Conservation (phyloP, 257 asterid genomes). For the Nicotiana sylvestris region DNA sequence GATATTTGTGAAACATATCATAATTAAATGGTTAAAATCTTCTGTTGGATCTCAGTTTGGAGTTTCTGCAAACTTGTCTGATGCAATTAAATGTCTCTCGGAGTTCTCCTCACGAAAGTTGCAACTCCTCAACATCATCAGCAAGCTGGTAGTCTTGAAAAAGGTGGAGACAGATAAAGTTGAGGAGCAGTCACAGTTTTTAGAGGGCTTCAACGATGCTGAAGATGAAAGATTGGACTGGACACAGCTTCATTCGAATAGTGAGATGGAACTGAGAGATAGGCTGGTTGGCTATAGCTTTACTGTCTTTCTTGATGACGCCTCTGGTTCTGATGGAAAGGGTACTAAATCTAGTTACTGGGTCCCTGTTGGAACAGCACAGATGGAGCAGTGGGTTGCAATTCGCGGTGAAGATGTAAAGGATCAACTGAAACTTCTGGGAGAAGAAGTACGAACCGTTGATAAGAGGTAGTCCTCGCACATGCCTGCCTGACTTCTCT, state of each 20-base stretch:
- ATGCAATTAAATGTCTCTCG: constrained; percentile 34
- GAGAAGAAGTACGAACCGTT: constrained; percentile 36
- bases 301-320: constrained; percentile 31
- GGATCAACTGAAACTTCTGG: constrained; percentile 45
- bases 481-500: neutral
- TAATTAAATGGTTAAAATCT: constrained; percentile 62
- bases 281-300: constrained; percentile 60
- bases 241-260: constrained; percentile 47
- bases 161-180: constrained; percentile 26
- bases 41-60: constrained; percentile 35
- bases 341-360: constrained; percentile 28
- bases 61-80: constrained; percentile 32
- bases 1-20: constrained; percentile 40
- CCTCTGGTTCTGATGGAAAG: constrained; percentile 26
- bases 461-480: constrained; percentile 52
- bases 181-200: constrained; percentile 20
- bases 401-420: constrained; percentile 33
- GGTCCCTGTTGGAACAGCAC: constrained; percentile 55
- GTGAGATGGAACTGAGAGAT: constrained; percentile 72
- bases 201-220: constrained; percentile 27
- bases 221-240: constrained; percentile 37
- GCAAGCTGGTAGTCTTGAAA: constrained; percentile 55
- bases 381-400: constrained; percentile 77
- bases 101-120: constrained; percentile 62
- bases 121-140: constrained; percentile 65